phyloP scores from a whole-genome alignment of 2,329 filamentous ascomycete species.

The Penicillium sp. region DNA sequence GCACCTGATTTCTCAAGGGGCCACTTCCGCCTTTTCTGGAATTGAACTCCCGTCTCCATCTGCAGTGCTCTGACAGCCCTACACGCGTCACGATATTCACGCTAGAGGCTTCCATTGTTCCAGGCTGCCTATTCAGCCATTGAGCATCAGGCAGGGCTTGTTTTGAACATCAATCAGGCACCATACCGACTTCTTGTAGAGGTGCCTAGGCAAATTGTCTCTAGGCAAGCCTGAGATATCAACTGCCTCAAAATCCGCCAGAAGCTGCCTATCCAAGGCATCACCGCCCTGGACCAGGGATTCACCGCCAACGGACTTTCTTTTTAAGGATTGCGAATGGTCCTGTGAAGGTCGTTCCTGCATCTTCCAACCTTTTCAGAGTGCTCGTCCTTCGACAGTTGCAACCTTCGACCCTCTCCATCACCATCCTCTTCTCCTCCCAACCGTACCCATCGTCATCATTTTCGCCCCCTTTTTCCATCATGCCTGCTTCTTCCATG shows the following conservation, averaged over 20 bases:
- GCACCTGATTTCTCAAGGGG: conserved; percentile 7
- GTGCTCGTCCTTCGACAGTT: neutral
- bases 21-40: conserved; percentile 6
- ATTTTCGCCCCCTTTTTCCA: conserved; percentile 45
- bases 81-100: conserved; percentile 5
- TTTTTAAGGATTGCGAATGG: neutral
- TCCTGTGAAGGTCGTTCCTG: neutral
- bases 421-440: neutral
- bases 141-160: neutral
- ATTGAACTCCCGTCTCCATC: neutral
- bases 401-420: neutral
- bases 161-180: neutral
- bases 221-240: conserved; percentile 2
- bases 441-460: neutral
- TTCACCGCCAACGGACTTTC: neutral
- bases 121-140: neutral
- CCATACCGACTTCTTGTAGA: neutral
- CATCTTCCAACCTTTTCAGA: neutral
- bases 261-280: neutral
- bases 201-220: conserved; percentile 1
- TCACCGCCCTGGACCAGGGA: neutral
- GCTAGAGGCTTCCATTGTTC: neutral
- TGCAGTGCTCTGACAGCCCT: neutral
- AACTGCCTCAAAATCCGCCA: neutral
- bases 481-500: conserved; percentile 65